Percentiles rank a stretch among this genome's conserved stretches.
Evolutionary conservation across 768 basidiomycete genomes (phyloP).

Genomic region (Hypholoma sublateritium): DNA sequence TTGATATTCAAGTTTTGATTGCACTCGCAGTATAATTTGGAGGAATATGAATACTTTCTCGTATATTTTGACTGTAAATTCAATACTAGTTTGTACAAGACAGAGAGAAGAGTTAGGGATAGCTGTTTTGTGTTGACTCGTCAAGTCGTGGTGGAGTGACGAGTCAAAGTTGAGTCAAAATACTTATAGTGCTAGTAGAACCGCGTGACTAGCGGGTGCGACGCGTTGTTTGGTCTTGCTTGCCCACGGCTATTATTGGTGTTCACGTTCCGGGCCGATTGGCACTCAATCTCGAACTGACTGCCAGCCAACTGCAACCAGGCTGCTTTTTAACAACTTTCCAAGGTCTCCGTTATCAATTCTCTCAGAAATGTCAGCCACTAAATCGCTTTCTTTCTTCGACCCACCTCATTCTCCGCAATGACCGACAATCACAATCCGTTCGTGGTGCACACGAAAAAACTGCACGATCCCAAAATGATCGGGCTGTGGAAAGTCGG

Average conservation of each 20-base stretch:
- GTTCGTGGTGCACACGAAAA: conserved; percentile 19
- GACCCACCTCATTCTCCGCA: conserved; percentile 3
- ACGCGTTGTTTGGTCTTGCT: conserved; percentile 39
- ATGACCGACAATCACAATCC: conserved; percentile 29
- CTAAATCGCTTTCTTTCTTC: conserved; percentile 14
- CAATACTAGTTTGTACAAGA: background rate
- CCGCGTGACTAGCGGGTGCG: conserved; percentile 10
- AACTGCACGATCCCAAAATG: conserved; percentile 52
- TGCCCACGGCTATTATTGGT: conserved; percentile 4
- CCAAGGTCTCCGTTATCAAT: background rate
- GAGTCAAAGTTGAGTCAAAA: no score
- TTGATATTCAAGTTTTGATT: background rate
- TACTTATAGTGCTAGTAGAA: background rate
- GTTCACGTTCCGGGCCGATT: background rate
- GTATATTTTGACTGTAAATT: background rate
- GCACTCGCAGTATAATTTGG: no score
- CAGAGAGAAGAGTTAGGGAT: background rate
- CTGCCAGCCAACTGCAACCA: background rate
- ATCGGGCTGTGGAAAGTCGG: conserved; percentile 86
- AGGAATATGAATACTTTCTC: no score
- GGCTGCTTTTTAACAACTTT: conserved; percentile 6
- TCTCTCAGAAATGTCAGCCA: conserved; percentile 20
- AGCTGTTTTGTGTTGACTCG: background rate
- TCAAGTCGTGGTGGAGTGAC: background rate
- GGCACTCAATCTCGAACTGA: background rate